Base-by-base conservation (phyloP, 805 yeast species). In the Sugiyamaella chiloensis region DNA sequence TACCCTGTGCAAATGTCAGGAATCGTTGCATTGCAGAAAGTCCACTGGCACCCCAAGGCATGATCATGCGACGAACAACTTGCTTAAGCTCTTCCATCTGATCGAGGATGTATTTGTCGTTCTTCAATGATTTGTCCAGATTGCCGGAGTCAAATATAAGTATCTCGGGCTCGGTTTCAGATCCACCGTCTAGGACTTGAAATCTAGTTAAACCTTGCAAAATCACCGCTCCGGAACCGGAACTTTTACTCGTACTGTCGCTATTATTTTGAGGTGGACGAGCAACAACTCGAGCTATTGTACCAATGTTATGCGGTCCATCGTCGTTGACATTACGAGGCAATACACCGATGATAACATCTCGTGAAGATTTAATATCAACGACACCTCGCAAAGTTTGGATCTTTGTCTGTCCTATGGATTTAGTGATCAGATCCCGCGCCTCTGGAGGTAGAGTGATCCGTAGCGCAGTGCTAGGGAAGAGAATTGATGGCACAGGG, bases 241-340 rank as follows among this genome's bases (percentile, higher is more conserved):
- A 35, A n/a, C 44, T 47, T 14, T 36, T 30, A 4, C 45, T 17
- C 12, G 27, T 24, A 17, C 48, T 21, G 11, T 24, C 37, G 7
- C 26, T 21, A n/a, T n/a, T n/a, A n/a, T n/a, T n/a, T n/a, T n/a
- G n/a, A 16, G 40, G 30, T 3, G 51, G 42, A 24, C 47, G 42
- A 3, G 42, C 17, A 6, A 53, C 46, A 5, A 59, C 53, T 19
- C 52, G 40, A 14, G 61, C 61, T 1, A 60, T 40, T 6, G 60
- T 53, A 2, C 60, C 63, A 6, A 54, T 42, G 20, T 45, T 34
- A 12, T 50, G 44, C 7, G 46, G 47, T 5, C 41, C 47, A 24
- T 44, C 46, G 20, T 31, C 46, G n/a, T 30, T 35, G 17, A 24
- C 14, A 17, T 34, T 32, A n/a, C 41, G 40, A 2, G 49, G 49